These are phyloP conservation scores for Cercospora sp. DNA, from an alignment of 2,329 filamentous ascomycete species.

Conservation along the genomic window DNA sequence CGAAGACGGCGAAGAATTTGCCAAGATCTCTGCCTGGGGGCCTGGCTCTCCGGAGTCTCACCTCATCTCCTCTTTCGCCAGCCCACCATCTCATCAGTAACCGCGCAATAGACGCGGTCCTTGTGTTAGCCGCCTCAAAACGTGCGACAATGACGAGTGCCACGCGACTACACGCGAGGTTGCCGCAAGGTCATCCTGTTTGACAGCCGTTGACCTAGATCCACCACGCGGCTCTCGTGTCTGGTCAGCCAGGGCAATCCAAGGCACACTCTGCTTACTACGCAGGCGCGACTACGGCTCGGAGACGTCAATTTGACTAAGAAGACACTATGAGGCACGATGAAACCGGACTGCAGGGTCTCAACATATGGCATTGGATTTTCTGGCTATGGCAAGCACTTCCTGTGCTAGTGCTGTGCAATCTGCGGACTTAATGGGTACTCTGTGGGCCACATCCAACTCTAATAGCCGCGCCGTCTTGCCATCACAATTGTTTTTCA, in stretches of 20 bases:
- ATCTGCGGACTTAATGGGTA: constrained; percentile 64
- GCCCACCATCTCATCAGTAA: background rate
- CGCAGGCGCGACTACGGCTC: background rate
- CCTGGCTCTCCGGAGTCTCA: background rate
- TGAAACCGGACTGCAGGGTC: background rate
- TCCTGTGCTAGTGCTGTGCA: constrained; percentile 9
- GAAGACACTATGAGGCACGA: background rate
- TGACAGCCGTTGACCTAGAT: background rate
- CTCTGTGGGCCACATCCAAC: constrained; percentile 67
- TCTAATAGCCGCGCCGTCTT: constrained; percentile 58
- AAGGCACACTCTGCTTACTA: background rate
- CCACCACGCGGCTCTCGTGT: background rate
- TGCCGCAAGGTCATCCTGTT: background rate
- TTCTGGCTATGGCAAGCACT: constrained; percentile 5
- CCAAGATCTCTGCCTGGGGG: background rate
- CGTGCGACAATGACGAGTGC: background rate
- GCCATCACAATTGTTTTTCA: constrained; percentile 57
- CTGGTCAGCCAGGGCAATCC: background rate
- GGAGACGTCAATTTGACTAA: background rate
- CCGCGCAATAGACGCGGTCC: background rate
- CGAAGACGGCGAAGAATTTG: background rate
- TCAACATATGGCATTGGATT: constrained; percentile 4
- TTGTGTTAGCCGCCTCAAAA: background rate
- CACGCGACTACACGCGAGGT: background rate
- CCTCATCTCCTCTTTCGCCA: background rate